These are phyloP conservation scores for Neofusicoccum kwambonambiense DNA, from an alignment of 2,329 filamentous ascomycete genomes.

Conservation along the genomic window DNA sequence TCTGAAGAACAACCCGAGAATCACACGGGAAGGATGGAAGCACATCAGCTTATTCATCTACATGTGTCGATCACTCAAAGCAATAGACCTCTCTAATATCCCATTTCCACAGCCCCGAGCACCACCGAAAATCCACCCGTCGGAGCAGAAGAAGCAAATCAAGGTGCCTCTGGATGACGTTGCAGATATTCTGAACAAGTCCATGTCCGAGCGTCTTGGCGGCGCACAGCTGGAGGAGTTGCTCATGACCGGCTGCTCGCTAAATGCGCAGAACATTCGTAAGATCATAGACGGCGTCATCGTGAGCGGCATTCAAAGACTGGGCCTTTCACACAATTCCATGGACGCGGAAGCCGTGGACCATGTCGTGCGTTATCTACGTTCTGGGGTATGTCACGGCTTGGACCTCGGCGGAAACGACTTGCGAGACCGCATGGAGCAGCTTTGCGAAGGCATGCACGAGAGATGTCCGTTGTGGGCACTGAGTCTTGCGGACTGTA, in stretches of 20 bases:
- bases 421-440: conserved; percentile 47
- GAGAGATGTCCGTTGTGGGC: conserved; percentile 66
- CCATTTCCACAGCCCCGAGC: conserved; percentile 58
- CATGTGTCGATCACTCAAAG: conserved; percentile 82
- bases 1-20: conserved; percentile 83
- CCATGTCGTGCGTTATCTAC: conserved; percentile 74
- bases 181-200: conserved; percentile 67
- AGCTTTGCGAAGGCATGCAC: conserved; percentile 53
- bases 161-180: conserved; percentile 45
- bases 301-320: conserved; percentile 70
- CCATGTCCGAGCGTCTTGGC: conserved; percentile 73
- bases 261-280: conserved; percentile 69
- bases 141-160: conserved; percentile 19
- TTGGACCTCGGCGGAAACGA: conserved; percentile 89
- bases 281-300: conserved; percentile 80
- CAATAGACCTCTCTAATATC: conserved; percentile 81
- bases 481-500: conserved; percentile 82
- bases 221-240: conserved; percentile 77
- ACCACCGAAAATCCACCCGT: conserved; percentile 49
- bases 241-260: conserved; percentile 75
- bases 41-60: conserved; percentile 87
- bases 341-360: conserved; percentile 71
- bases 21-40: conserved; percentile 85
- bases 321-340: conserved; percentile 81
- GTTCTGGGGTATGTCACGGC: conserved; percentile 76